phyloP scores from a whole-genome alignment of 1,139 yeast species.

The Sugiyamaella grinbergsii region DNA sequence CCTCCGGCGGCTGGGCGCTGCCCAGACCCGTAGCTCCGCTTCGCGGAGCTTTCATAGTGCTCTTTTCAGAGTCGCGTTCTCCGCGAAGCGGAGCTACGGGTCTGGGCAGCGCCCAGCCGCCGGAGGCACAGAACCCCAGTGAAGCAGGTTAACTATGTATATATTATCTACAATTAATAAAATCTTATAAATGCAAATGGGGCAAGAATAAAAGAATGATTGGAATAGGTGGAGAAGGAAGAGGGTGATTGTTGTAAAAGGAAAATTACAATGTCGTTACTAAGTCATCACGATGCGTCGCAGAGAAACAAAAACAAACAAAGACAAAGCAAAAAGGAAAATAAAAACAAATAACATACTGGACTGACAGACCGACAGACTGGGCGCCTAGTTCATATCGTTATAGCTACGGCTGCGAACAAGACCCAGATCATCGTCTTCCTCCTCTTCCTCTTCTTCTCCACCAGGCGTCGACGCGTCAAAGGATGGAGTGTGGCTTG shows the following conservation, averaged over 20 bases:
- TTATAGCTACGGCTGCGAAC: slow-evolving; percentile 45
- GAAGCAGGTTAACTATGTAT: too few relatives aligned
- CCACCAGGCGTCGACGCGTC: slow-evolving; percentile 20
- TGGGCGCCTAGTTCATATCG: slow-evolving; percentile 24
- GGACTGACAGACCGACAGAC: neutral
- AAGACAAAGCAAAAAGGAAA: neutral
- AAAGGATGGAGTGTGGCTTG: neutral
- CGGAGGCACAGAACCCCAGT: too few relatives aligned
- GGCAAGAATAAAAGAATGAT: slow-evolving; percentile 6
- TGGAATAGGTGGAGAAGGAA: neutral
- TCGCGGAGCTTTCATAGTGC: too few relatives aligned
- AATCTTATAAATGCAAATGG: slow-evolving; percentile 9
- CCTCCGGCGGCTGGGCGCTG: too few relatives aligned
- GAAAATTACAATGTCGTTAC: slow-evolving; percentile 16
- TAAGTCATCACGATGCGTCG: slow-evolving; percentile 16
- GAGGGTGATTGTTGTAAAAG: neutral
- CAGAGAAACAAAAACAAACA: neutral
- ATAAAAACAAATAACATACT: neutral
- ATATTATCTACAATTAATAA: slow-evolving; percentile 11
- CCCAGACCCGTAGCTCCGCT: too few relatives aligned
- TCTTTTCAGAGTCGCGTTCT: too few relatives aligned
- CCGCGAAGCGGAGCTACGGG: too few relatives aligned
- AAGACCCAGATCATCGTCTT: slow-evolving; percentile 35
- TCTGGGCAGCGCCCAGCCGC: too few relatives aligned
- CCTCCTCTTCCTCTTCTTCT: slow-evolving; percentile 32